phyloP scores from a whole-genome alignment of 306 rosid species.

The Trichosanthes cucumerina region DNA sequence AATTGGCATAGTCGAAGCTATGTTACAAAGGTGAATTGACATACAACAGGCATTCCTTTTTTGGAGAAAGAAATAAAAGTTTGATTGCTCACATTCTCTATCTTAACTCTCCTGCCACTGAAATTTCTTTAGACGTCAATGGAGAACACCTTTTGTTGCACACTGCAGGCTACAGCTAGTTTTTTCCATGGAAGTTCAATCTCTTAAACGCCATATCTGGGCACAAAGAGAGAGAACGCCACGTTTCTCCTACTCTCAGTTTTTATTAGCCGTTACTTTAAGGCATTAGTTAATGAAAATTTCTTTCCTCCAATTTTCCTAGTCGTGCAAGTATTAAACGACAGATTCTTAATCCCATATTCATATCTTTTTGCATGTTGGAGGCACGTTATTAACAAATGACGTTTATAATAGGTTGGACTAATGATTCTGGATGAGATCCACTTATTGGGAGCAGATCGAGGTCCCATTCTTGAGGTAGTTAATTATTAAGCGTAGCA shows the following conservation, averaged over 20 bases:
- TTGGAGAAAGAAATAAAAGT: neutral
- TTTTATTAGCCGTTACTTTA: neutral
- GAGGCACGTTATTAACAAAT: neutral
- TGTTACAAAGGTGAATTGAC: slow-evolving; percentile 61
- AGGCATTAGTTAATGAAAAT: neutral
- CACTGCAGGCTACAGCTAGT: neutral
- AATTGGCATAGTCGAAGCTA: slow-evolving; percentile 96
- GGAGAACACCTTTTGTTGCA: neutral
- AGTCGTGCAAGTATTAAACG: neutral
- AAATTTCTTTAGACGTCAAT: neutral
- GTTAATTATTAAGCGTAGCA: slow-evolving; percentile 7
- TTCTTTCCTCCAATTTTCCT: neutral
- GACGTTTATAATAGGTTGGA: slow-evolving; percentile 59
- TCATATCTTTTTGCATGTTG: neutral
- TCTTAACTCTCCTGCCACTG: neutral
- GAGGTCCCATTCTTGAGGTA: slow-evolving; percentile 99
- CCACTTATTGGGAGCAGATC: slow-evolving; percentile 96
- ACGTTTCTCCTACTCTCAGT: neutral
- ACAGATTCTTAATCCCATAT: neutral
- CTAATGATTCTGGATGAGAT: slow-evolving; percentile 91
- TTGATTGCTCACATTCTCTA: neutral
- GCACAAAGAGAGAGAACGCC: neutral
- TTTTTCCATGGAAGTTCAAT: neutral
- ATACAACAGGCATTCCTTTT: neutral
- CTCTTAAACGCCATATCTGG: neutral